Base-by-base conservation (phyloP, 106 monocot genomes). In the Dendrobium huoshanense region DNA sequence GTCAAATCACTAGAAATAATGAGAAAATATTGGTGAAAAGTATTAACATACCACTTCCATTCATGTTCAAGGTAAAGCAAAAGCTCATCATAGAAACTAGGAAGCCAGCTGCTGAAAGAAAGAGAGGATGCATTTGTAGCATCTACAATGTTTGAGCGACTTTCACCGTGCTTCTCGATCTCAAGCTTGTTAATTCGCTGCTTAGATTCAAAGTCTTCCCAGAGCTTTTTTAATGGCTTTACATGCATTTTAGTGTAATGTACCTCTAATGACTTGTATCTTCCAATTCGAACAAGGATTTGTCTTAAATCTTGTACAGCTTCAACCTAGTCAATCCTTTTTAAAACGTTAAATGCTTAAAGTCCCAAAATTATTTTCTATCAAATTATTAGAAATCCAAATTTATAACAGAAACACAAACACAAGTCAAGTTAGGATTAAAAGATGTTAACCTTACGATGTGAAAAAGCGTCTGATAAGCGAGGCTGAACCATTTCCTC, bases 401-500 rank as follows among this genome's bases (percentile, higher is more conserved):
- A 40, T 41, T 61, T 40, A 37, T 37, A 43, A 33, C 15, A 8
- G 41, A 65, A 68, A 77, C 40, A 64, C n/a, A 40, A 77, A 54
- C 13, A 72, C 45, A 78, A 72, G 25, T 27, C 0, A 77, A 55
- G 20, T 20, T 33, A 6, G 9, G 49, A 31, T 41, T 49, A 20
- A 10, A 74, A 13, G 27, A 76, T 79, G 10, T 8, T 59, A 49
- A 99, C 99, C 92, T 90, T 99, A 67, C 91, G 91, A 86, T 91
- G 88, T 31, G 90, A 79, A 61, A 99, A 86, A 78, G 99, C 91
- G 85, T 99, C 95, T 43, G 82, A 83, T 43, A 99, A 80, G 83
- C 87, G 99, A 84, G 99, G 95, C 72, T 88, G 91, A 79, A 93
- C 99, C 99, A 99, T 95, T 83, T 95, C 91, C 64, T 99, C 99